Percentiles rank a stretch among this genome's conserved stretches.
Conservation (phyloP, 176 grass and related monocot species). For the Lolium rigidum region DNA sequence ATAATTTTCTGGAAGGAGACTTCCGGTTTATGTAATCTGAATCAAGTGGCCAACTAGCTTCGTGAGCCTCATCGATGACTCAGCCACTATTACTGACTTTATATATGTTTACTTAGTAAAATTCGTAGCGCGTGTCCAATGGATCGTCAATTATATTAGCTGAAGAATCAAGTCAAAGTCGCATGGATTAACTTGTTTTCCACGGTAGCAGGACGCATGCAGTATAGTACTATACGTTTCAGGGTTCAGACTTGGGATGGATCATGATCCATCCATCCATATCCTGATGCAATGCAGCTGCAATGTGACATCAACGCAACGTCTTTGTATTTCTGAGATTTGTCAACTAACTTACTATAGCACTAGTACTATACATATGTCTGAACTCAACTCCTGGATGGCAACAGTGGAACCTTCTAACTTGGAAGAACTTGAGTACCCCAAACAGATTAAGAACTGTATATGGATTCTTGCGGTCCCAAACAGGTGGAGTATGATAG, state of each 20-base stretch:
- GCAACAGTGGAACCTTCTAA: constrained; percentile 9
- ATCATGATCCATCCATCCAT: background rate
- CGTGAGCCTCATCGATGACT: background rate
- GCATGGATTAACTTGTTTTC: background rate
- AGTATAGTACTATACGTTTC: background rate
- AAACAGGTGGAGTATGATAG: too few species aligned
- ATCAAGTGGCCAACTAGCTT: background rate
- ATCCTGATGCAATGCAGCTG: background rate
- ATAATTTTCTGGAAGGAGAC: background rate
- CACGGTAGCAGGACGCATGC: background rate
- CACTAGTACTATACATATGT: background rate
- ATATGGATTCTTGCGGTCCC: background rate
- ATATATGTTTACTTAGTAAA: background rate
- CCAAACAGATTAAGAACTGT: background rate
- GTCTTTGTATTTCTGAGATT: background rate
- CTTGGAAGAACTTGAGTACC: constrained; percentile 5
- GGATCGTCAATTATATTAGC: constrained; percentile 11
- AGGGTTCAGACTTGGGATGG: constrained; percentile 8
- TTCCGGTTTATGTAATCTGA: background rate
- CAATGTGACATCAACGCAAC: constrained; percentile 7
- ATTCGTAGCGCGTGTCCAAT: background rate
- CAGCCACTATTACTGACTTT: background rate
- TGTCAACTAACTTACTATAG: background rate
- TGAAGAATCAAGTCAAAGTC: background rate
- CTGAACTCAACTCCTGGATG: constrained; percentile 17